Base-by-base conservation (phyloP, 208 protist species). In the Leishmania turanica region DNA sequence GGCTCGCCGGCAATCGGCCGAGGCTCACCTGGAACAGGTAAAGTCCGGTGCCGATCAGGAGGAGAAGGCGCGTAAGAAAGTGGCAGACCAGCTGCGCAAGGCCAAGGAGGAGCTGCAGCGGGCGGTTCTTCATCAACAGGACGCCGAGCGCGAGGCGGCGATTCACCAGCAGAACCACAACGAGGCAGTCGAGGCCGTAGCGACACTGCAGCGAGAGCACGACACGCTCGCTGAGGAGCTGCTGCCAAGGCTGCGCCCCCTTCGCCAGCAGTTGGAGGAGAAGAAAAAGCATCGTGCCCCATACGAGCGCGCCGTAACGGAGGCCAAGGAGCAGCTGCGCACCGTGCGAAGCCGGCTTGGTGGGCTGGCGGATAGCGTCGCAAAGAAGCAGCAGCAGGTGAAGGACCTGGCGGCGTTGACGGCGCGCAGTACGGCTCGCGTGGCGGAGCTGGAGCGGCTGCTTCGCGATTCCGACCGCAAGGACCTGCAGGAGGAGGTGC, bases 241-340 rank as follows among this genome's bases (percentile, higher is more conserved):
- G 53, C 91, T 98, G 45, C 89, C 86, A 17, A 85, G 88, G 73
- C 89, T 96, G 74, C 85, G 89, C 0, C 89, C 92, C 3, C 88
- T 99, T 27, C 96, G 98, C 49, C 87, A 93, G 66, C 81, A 97
- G 80, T 90, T 99, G 58, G 99, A 99, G 78, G 90, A 89, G 62
- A 97, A 96, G 84, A 97, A 98, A 81, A 87, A 96, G 53, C 89
- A 91, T 34, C 80, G 99, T 47, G 92, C 96, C 21, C 99, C 98
- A 31, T 98, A 89, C 75, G 95, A 96, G 73, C 90, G 89, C 17
- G 90, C 94, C 66, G 90, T 97, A 21, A 89, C 88, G 9, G 90
- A 93, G 76, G 92, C 93, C 0, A 85, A 75, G 37, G 93, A 90
- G 80, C 83, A 83, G 70, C 85, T 94, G 49, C 75, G 81, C 69